These are phyloP conservation scores for Sporodiniella umbellata DNA, from an alignment of 371 early-diverging fungal genomes.

Conservation along the genomic window DNA sequence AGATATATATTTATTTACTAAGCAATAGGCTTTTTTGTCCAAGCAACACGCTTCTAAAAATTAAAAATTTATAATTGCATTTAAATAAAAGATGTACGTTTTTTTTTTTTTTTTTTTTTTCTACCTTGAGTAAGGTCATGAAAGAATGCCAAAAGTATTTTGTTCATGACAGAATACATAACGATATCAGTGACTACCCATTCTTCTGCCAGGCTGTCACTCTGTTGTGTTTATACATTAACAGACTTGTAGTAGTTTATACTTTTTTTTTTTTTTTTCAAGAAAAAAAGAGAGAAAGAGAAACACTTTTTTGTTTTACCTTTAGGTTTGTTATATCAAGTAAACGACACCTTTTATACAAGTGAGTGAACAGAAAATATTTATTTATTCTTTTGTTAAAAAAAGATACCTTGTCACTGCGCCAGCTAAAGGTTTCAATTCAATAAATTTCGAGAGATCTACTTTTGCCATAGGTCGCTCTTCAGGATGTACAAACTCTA, in stretches of 20 bases:
- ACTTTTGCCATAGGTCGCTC: slow-evolving; percentile 46
- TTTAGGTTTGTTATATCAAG: neutral
- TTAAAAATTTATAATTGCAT: neutral
- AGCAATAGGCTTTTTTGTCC: too few relatives aligned
- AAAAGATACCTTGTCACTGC: slow-evolving; percentile 54
- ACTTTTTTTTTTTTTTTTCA: neutral
- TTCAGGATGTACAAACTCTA: slow-evolving; percentile 61
- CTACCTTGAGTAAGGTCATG: slow-evolving; percentile 28
- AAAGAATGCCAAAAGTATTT: slow-evolving; percentile 53
- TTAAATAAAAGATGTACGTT: neutral
- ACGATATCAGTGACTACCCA: slow-evolving; percentile 54
- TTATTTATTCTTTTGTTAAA: neutral
- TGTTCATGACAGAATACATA: slow-evolving; percentile 55
- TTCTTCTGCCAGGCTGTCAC: neutral
- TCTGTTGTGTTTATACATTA: neutral
- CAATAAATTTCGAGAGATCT: slow-evolving; percentile 51
- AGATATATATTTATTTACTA: neutral
- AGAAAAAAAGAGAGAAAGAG: too few relatives aligned
- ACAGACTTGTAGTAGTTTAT: neutral
- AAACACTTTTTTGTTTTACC: neutral
- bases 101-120: neutral
- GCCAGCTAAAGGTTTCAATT: slow-evolving; percentile 46
- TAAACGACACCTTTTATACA: slow-evolving; percentile 9
- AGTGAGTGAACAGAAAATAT: too few relatives aligned
- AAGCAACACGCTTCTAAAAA: neutral